phyloP scores from a whole-genome alignment of 2,329 filamentous ascomycete species.

The Fusarium sulawesiense region DNA sequence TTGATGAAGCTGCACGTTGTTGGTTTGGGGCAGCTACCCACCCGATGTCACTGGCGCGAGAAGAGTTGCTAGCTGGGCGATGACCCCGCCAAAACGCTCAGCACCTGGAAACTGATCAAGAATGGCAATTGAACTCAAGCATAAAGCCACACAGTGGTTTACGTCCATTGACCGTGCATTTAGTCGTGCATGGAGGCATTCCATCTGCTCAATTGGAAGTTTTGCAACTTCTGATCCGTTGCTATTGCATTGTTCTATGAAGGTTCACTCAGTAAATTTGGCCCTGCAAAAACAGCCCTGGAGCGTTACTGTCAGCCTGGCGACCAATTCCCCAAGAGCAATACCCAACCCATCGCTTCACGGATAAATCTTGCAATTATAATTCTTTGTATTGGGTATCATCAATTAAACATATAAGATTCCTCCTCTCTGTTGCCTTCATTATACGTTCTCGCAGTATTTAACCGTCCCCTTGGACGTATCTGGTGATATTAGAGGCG shows the following conservation, averaged over 20 bases:
- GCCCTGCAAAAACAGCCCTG: background rate
- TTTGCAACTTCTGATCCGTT: background rate
- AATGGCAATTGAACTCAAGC: background rate
- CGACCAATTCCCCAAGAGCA: background rate
- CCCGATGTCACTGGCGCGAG: background rate
- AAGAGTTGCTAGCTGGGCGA: background rate
- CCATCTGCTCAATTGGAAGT: background rate
- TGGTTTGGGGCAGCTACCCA: background rate
- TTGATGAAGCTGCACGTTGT: background rate
- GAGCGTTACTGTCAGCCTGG: background rate
- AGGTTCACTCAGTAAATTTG: background rate
- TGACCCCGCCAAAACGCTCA: background rate
- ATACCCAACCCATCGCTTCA: background rate
- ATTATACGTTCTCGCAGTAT: conserved; percentile 11
- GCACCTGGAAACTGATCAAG: background rate
- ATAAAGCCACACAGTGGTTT: background rate
- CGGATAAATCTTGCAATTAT: background rate
- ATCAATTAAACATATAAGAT: background rate
- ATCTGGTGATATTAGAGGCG: background rate
- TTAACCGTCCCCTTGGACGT: conserved; percentile 15
- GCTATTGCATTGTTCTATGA: background rate
- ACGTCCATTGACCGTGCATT: background rate
- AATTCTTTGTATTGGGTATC: conserved; percentile 10
- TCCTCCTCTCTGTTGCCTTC: too few relatives aligned
- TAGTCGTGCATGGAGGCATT: background rate